Evolutionary conservation across 2,329 filamentous ascomycete species (phyloP).

Genomic region (Epichloe sp.): DNA sequence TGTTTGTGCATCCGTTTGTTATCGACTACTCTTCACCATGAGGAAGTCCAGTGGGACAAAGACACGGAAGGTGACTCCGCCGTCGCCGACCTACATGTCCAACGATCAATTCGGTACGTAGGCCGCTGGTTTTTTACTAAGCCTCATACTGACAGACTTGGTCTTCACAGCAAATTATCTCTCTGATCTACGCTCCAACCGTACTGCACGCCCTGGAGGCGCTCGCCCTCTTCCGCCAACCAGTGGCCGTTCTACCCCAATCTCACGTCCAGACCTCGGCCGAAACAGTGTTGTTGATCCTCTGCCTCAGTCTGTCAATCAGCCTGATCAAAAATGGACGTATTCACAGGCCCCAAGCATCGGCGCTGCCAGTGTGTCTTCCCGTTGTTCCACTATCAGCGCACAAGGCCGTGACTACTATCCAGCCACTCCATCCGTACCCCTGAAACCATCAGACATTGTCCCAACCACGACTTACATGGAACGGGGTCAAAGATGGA

Average conservation of each 20-base stretch:
- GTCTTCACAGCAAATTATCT: conserved; percentile 50
- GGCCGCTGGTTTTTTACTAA: no score
- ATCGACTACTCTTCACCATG: conserved; percentile 9
- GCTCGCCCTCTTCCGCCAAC: conserved; percentile 47
- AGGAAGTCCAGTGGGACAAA: conserved; percentile 21
- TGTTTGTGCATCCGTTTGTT: background rate
- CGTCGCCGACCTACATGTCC: conserved; percentile 50
- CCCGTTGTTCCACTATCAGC: conserved; percentile 35
- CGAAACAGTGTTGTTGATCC: conserved; percentile 21
- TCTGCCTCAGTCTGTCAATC: conserved; percentile 15
- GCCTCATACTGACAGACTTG: conserved; percentile 1
- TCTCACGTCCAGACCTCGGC: conserved; percentile 16
- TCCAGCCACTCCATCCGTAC: conserved; percentile 26
- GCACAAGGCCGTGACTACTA: conserved; percentile 38
- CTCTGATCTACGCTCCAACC: conserved; percentile 55
- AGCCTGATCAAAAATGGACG: conserved; percentile 13
- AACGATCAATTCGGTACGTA: conserved; percentile 52
- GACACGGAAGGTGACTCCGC: conserved; percentile 44
- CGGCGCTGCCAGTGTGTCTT: conserved; percentile 30
- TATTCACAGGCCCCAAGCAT: conserved; percentile 26
- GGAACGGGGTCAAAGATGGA: conserved; percentile 61
- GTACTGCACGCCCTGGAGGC: conserved; percentile 54
- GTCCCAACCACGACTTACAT: conserved; percentile 57
- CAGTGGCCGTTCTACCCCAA: conserved; percentile 16
- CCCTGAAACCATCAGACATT: conserved; percentile 44